These are phyloP conservation scores for Turnera subulata DNA, from an alignment of 345 rosid genomes.

Conservation along the genomic window DNA sequence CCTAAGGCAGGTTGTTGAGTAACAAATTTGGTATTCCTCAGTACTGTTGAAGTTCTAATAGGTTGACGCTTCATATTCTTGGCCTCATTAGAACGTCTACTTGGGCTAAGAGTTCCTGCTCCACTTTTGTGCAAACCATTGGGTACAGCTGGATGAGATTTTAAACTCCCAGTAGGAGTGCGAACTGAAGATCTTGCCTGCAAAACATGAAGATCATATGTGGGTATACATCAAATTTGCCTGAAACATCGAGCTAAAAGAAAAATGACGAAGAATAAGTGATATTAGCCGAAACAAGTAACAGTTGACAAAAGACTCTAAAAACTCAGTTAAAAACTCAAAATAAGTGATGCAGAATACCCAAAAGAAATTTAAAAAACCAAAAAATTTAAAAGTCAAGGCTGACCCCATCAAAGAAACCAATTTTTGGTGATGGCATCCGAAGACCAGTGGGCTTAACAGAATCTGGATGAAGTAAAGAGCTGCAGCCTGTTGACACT, in stretches of 20 bases:
- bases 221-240: constrained; percentile 9
- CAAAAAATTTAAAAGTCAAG: constrained; percentile 12
- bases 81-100: constrained; percentile 31
- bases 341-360: neutral
- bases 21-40: constrained; percentile 27
- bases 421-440: constrained; percentile 91
- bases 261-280: neutral
- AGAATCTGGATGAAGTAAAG: constrained; percentile 32
- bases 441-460: constrained; percentile 80
- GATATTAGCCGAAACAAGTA: neutral
- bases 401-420: constrained; percentile 95
- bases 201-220: constrained; percentile 19
- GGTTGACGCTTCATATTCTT: constrained; percentile 52
- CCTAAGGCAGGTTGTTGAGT: constrained; percentile 22
- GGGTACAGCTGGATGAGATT: constrained; percentile 28
- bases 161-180: constrained; percentile 44
- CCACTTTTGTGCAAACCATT: constrained; percentile 36
- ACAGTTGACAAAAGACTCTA: neutral
- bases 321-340: neutral
- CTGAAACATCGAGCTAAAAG: constrained; percentile 11
- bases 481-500: constrained; percentile 31
- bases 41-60: constrained; percentile 22
- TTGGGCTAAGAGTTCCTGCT: constrained; percentile 26
- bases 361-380: constrained; percentile 1
- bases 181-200: constrained; percentile 49